phyloP scores from a whole-genome alignment of 495 filamentous ascomycete genomes.

The Podospora pseudoanserina region DNA sequence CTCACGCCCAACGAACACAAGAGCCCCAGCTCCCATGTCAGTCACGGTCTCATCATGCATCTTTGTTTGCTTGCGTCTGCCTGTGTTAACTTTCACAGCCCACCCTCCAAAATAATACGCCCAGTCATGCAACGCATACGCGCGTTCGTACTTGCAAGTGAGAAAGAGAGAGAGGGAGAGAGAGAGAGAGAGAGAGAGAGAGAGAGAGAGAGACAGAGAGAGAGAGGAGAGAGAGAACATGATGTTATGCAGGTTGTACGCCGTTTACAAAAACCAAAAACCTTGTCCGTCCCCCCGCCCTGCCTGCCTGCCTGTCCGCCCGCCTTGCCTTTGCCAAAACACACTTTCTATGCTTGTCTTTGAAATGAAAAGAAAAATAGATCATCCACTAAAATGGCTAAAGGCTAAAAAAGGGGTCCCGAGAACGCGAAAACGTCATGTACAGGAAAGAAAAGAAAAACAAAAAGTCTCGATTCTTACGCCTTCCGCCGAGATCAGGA shows the following conservation, averaged over 20 bases:
- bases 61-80: not conserved
- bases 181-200: not conserved
- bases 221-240: not conserved
- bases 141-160: conserved; percentile 17
- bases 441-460: conserved; percentile 16
- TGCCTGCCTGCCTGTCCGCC: not conserved
- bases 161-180: not conserved
- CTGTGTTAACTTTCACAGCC: not conserved
- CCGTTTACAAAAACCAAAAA: conserved; percentile 16
- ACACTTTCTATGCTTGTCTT: conserved; percentile 18
- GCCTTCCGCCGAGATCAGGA: not conserved
- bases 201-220: not conserved
- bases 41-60: not conserved
- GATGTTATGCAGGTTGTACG: conserved; percentile 18
- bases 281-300: conserved; percentile 5
- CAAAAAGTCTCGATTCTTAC: not conserved
- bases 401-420: conserved; percentile 5
- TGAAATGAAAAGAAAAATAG: conserved; percentile 10
- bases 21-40: not conserved
- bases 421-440: conserved; percentile 11
- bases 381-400: conserved; percentile 22
- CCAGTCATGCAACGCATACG: conserved; percentile 16
- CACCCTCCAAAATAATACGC: conserved; percentile 14
- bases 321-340: conserved; percentile 10
- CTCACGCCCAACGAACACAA: not conserved